A percentile compares a stretch with the other conserved stretches of the same genome.
Evolutionary conservation across 306 rosid genomes (phyloP).

Genomic region (Castanea sativa): DNA sequence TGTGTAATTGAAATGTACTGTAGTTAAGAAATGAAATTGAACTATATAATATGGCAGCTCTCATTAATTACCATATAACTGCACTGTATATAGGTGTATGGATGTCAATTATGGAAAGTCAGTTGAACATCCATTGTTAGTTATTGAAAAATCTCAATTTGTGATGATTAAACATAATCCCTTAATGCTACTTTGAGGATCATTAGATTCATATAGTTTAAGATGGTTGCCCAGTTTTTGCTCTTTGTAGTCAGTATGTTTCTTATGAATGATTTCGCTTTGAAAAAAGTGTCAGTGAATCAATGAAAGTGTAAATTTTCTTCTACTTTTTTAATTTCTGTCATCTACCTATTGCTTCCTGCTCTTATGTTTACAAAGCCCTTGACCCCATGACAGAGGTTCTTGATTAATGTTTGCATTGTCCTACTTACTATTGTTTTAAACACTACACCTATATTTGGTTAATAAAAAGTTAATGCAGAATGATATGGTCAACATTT

Average conservation of each 20-base stretch:
- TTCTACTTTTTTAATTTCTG: too few species aligned
- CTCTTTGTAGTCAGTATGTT: not conserved
- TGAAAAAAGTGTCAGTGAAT: too few species aligned
- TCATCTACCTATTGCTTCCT: too few species aligned
- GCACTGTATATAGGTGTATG: not conserved
- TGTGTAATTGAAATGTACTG: conserved; percentile 1
- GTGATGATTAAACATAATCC: too few species aligned
- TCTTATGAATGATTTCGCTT: not conserved
- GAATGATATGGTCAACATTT: too few species aligned
- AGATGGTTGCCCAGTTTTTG: not conserved
- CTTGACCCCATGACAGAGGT: too few species aligned
- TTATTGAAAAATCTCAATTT: not conserved
- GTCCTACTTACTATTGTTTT: too few species aligned
- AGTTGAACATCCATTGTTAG: not conserved
- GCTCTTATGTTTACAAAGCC: too few species aligned
- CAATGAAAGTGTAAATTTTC: too few species aligned
- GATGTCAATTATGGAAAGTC: not conserved
- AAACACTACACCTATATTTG: too few species aligned
- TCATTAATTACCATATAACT: not conserved
- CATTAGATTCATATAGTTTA: not conserved
- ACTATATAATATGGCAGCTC: not conserved
- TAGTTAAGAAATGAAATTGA: not conserved
- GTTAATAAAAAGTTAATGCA: too few species aligned
- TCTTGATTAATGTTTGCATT: too few species aligned
- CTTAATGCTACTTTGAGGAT: not conserved